Conservation (phyloP, 73 alveolate species). For the Tetrahymena borealis region DNA sequence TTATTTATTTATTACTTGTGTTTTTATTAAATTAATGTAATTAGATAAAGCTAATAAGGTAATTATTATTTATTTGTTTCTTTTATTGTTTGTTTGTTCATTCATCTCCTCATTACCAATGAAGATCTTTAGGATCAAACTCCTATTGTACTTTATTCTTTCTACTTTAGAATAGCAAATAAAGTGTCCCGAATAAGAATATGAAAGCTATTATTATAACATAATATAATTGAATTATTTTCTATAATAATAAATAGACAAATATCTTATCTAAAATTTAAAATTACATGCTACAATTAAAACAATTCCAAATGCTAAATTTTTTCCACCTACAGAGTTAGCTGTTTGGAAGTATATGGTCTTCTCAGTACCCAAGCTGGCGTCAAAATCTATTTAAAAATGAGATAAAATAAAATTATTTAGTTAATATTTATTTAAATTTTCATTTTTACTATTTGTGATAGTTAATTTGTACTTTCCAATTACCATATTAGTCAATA, state of each 20-base stretch:
- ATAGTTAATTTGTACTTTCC: not conserved
- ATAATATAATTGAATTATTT: not conserved
- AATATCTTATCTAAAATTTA: too few species aligned
- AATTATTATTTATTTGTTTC: too few species aligned
- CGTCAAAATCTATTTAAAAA: not conserved
- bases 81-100: not conserved
- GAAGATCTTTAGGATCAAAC: not conserved
- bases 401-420: not conserved
- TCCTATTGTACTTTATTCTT: not conserved
- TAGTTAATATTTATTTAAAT: not conserved
- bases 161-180: not conserved
- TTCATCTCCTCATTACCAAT: not conserved
- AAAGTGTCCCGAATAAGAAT: not conserved
- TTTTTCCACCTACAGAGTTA: not conserved
- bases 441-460: not conserved
- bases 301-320: not conserved
- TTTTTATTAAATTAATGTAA: too few species aligned
- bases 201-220: not conserved
- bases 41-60: too few species aligned
- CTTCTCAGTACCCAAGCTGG: not conserved
- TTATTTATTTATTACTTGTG: too few species aligned
- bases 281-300: not conserved
- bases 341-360: not conserved
- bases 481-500: not conserved
- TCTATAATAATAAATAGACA: not conserved